A percentile compares a stretch with the other conserved stretches of the same genome.
phyloP scores from a whole-genome alignment of 2,329 filamentous ascomycete species.

The Sphaerulina vaccinii region DNA sequence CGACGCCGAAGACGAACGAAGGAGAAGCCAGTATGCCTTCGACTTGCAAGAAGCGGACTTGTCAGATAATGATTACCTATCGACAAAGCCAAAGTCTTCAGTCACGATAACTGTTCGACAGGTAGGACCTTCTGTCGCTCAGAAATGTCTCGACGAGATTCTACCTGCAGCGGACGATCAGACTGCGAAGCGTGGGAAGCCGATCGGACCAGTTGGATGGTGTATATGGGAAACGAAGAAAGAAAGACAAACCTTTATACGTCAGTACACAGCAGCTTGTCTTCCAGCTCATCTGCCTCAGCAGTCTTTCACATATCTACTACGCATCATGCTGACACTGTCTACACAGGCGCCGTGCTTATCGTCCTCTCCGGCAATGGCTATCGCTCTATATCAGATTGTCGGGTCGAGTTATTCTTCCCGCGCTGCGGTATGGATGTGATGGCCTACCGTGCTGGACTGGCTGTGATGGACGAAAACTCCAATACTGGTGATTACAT shows the following conservation, averaged over 20 bases:
- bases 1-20: background rate
- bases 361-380: slow-evolving; percentile 25
- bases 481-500: background rate
- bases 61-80: background rate
- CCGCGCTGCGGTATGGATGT: slow-evolving; percentile 1
- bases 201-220: slow-evolving; percentile 9
- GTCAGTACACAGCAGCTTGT: slow-evolving; percentile 13
- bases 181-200: background rate
- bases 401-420: slow-evolving; percentile 16
- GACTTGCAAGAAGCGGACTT: background rate
- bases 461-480: slow-evolving; percentile 16
- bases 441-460: slow-evolving; percentile 11
- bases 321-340: background rate
- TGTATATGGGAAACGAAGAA: slow-evolving; percentile 13
- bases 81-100: background rate
- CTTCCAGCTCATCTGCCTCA: background rate
- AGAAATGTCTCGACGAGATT: slow-evolving; percentile 8
- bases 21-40: background rate
- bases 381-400: slow-evolving; percentile 4
- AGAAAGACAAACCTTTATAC: slow-evolving; percentile 21
- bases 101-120: background rate
- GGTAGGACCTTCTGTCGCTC: background rate
- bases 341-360: slow-evolving; percentile 8
- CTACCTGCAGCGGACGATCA: slow-evolving; percentile 13
- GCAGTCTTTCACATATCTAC: background rate